A percentile compares a stretch with the other conserved stretches of the same genome.
Evolutionary conservation across 345 rosid genomes (phyloP).

Genomic region (Clarkia xantiana): DNA sequence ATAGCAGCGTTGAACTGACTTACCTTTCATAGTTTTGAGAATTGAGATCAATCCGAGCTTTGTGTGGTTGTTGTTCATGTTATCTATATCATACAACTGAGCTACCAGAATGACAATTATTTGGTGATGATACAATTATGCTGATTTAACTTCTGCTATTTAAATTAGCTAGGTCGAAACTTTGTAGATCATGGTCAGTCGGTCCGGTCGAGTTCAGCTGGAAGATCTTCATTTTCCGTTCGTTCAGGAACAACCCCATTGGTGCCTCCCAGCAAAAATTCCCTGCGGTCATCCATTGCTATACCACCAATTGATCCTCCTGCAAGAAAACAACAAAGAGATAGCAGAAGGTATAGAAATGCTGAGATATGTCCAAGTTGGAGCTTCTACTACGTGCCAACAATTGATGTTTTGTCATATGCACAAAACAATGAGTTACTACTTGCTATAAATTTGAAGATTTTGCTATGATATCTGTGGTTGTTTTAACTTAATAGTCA

Average conservation of each 20-base stretch:
- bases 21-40: too few relatives aligned
- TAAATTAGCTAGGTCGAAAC: conserved; percentile 78
- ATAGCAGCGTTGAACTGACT: too few relatives aligned
- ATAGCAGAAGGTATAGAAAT: conserved; percentile 19
- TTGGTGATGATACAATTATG: background rate
- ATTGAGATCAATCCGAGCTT: background rate
- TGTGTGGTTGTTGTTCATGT: background rate
- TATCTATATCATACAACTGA: too few relatives aligned
- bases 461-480: too few relatives aligned
- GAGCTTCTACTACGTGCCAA: too few relatives aligned
- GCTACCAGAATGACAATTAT: too few relatives aligned
- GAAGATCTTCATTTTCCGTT: conserved; percentile 45
- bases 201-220: conserved; percentile 68
- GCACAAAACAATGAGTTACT: too few relatives aligned
- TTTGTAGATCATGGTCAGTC: conserved; percentile 36
- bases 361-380: background rate
- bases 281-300: conserved; percentile 43
- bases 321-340: conserved; percentile 10
- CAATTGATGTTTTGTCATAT: too few relatives aligned
- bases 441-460: too few relatives aligned
- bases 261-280: conserved; percentile 41
- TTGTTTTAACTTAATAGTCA: too few relatives aligned
- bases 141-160: conserved; percentile 8
- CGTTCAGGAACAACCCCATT: conserved; percentile 17
- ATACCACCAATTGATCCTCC: conserved; percentile 48